A percentile compares a stretch with the other conserved stretches of the same genome.
phyloP scores from a whole-genome alignment of 2,329 filamentous ascomycete species.

The Dothidotthia symphoricarpi region DNA sequence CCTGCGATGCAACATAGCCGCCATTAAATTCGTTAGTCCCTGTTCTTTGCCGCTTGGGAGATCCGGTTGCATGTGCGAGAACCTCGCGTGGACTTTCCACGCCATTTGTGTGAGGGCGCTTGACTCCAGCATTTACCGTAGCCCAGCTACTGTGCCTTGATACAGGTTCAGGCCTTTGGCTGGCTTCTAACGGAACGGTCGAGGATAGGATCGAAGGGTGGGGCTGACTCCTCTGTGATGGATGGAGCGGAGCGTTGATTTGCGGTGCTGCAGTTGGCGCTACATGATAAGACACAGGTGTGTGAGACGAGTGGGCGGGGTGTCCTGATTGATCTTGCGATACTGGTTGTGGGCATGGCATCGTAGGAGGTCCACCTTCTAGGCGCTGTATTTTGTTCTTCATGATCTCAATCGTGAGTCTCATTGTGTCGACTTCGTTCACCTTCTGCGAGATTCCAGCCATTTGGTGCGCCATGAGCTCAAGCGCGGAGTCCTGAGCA shows the following conservation, averaged over 20 bases:
- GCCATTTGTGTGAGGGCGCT: slow-evolving; percentile 41
- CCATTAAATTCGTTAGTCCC: slow-evolving; percentile 41
- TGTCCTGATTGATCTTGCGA: slow-evolving; percentile 10
- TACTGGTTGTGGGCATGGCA: neutral
- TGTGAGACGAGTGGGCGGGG: slow-evolving; percentile 14
- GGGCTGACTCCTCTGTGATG: neutral
- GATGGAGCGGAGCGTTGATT: neutral
- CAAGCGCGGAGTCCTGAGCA: slow-evolving; percentile 43
- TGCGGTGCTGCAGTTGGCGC: neutral
- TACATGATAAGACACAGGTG: slow-evolving; percentile 3
- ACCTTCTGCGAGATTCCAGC: slow-evolving; percentile 44
- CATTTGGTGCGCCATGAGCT: slow-evolving; percentile 47
- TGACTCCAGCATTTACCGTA: slow-evolving; percentile 45
- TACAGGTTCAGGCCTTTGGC: slow-evolving; percentile 19
- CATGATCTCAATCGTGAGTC: slow-evolving; percentile 50
- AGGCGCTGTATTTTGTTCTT: slow-evolving; percentile 47
- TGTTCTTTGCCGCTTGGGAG: slow-evolving; percentile 48
- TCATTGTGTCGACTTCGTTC: slow-evolving; percentile 49
- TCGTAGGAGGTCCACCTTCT: slow-evolving; percentile 3
- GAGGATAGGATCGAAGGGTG: neutral
- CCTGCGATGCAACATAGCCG: slow-evolving; percentile 22
- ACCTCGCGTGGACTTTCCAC: slow-evolving; percentile 32
- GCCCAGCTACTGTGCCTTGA: slow-evolving; percentile 42
- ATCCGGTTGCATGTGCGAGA: slow-evolving; percentile 34
- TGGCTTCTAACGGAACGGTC: slow-evolving; percentile 15